Evolutionary conservation across 352 stramenopile species (phyloP), one percentile per base, ranked within the genome.

Genomic region (Lagenidium sp.): DNA sequence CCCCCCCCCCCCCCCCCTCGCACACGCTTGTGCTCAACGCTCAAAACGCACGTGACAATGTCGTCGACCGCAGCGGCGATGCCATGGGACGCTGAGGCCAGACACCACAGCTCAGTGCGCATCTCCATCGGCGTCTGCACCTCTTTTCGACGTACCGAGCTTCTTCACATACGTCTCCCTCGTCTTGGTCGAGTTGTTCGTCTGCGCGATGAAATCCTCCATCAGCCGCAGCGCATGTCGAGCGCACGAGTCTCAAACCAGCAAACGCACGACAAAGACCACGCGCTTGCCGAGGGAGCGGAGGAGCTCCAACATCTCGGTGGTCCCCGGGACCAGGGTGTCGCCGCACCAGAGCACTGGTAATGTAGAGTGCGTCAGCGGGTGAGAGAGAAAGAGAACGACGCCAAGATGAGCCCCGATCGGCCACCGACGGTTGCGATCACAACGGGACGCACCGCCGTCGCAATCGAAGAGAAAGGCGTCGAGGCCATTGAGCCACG

Each of bases 111-210:
- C 6, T 11, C 22, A 24, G 11, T 28, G 20, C 36, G 12, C 21
- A 16, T n/a, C n/a, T n/a, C n/a, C n/a, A n/a, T n/a, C n/a, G n/a
- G n/a, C n/a, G n/a, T n/a, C n/a, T n/a, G n/a, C n/a, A n/a, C n/a
- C n/a, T n/a, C n/a, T n/a, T n/a, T n/a, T n/a, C n/a, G n/a, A 53
- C 55, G 5, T 47, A 85, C 69, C 70, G n/a, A 87, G 63, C 49
- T 85, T 85, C 53, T 80, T 75, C 35, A 87, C 69, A 55, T 85
- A 85, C n/a, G 66, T 72, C 30, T 77, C 69, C 47, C 75, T 56
- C 46, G 60, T 81, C 47, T 75, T 87, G 39, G 71, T 87, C 26
- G 75, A 79, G 62, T 87, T 87, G 55, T 87, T 85, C 18, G 75
- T 87, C 74, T 86, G 47, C 28, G 28, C n/a, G 19, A 47, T 23